These are phyloP conservation scores for Cruciata laevipes DNA, from an alignment of 257 asterid genomes.

Conservation along the genomic window DNA sequence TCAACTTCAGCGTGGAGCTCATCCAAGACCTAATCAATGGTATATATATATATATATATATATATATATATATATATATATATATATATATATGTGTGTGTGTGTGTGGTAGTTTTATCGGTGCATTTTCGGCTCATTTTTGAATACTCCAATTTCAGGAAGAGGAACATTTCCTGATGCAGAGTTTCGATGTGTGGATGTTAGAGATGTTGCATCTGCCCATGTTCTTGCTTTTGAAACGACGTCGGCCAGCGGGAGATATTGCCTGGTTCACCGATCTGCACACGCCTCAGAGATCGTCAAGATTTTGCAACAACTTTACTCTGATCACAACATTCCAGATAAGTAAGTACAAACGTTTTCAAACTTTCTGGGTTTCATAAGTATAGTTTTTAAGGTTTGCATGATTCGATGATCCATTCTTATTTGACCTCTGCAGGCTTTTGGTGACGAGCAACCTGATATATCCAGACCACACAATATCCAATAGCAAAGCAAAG, in stretches of 20 bases:
- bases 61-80: too few relatives aligned
- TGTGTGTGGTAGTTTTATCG: background rate
- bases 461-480: background rate
- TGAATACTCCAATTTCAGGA: background rate
- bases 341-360: conserved; percentile 27
- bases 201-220: conserved; percentile 64
- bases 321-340: conserved; percentile 40
- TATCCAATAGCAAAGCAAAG: background rate
- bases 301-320: conserved; percentile 35
- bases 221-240: conserved; percentile 58
- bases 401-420: too few relatives aligned
- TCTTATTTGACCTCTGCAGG: background rate
- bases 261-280: conserved; percentile 37
- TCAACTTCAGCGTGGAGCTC: background rate
- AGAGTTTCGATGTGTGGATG: conserved; percentile 22
- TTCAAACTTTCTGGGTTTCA: background rate
- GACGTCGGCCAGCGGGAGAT: conserved; percentile 36
- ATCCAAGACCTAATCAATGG: conserved; percentile 7
- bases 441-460: background rate
- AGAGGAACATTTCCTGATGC: background rate
- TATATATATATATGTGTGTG: too few relatives aligned
- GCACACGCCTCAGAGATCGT: conserved; percentile 41
- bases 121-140: background rate
- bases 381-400: too few relatives aligned
- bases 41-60: background rate